A percentile compares a stretch with the other conserved stretches of the same genome.
phyloP scores from a whole-genome alignment of 306 rosid genomes.

The Betula pendula region DNA sequence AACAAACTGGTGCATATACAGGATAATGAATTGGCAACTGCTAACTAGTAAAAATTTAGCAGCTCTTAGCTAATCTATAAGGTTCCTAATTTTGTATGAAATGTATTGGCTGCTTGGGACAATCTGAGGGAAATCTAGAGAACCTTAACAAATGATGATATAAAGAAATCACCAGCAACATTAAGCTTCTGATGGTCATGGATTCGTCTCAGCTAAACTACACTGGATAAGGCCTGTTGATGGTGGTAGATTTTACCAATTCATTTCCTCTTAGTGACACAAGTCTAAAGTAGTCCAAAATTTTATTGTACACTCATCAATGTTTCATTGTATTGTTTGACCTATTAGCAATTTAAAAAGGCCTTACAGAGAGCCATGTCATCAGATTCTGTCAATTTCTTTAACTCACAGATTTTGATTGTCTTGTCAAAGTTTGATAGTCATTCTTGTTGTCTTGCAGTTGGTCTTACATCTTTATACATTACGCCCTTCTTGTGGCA shows the following conservation, averaged over 20 bases:
- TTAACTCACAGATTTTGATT: not conserved
- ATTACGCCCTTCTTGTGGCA: constrained; percentile 78
- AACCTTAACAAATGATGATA: not conserved
- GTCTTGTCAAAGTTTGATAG: constrained; percentile 17
- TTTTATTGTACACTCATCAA: not conserved
- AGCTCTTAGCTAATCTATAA: not conserved
- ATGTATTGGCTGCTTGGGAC: not conserved
- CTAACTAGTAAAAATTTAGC: not conserved
- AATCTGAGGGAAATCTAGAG: not conserved
- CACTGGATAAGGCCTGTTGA: not conserved
- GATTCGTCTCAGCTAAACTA: not conserved
- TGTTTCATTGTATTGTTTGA: not conserved
- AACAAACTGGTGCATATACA: not conserved
- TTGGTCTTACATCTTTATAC: constrained; percentile 85
- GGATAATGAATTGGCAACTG: not conserved
- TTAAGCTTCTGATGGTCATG: not conserved
- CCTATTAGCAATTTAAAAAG: not conserved
- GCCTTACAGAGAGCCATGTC: not conserved
- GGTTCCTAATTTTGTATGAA: not conserved
- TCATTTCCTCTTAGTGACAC: not conserved
- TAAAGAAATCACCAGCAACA: no score
- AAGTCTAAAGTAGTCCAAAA: not conserved
- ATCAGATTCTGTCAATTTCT: not conserved
- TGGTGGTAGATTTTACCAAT: not conserved
- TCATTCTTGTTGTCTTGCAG: constrained; percentile 53